phyloP scores from a whole-genome alignment of 2,329 filamentous ascomycete genomes.

The Zymoseptoria passerinii region DNA sequence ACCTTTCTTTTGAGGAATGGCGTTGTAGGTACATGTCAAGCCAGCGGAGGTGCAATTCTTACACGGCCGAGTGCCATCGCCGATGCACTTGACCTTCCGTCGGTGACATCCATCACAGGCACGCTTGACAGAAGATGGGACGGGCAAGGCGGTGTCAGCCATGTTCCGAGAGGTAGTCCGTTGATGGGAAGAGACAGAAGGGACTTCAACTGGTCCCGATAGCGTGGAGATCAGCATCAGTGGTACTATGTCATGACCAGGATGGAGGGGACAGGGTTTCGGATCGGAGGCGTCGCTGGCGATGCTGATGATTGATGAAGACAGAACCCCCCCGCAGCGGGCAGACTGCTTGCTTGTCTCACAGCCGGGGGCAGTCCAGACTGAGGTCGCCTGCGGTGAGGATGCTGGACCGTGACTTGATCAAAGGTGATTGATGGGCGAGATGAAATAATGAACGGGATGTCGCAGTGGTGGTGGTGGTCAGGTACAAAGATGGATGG shows the following conservation, averaged over 20 bases:
- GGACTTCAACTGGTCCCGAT: slow-evolving; percentile 17
- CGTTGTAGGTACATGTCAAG: slow-evolving; percentile 56
- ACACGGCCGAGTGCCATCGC: slow-evolving; percentile 46
- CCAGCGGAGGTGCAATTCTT: slow-evolving; percentile 53
- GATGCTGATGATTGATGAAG: neutral
- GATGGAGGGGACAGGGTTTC: neutral
- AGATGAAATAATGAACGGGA: neutral
- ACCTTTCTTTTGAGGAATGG: slow-evolving; percentile 56
- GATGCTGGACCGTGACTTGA: too few species aligned
- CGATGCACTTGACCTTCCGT: slow-evolving; percentile 45
- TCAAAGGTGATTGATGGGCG: too few species aligned
- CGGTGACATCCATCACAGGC: slow-evolving; percentile 37
- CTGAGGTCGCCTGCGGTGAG: neutral
- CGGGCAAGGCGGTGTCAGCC: slow-evolving; percentile 14
- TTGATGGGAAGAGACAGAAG: slow-evolving; percentile 10
- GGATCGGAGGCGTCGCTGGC: neutral
- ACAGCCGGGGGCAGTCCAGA: neutral
- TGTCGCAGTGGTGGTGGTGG: neutral
- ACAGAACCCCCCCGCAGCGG: neutral
- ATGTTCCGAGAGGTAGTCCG: slow-evolving; percentile 10
- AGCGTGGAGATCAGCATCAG: slow-evolving; percentile 16
- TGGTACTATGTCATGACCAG: neutral
- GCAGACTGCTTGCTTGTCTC: neutral
- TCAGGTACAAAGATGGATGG: too few species aligned
- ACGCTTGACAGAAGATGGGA: slow-evolving; percentile 22